Percentiles rank a stretch among this genome's conserved stretches.
These are phyloP conservation scores for Corylus heterophylla DNA, from an alignment of 306 rosid genomes.

Conservation along the genomic window DNA sequence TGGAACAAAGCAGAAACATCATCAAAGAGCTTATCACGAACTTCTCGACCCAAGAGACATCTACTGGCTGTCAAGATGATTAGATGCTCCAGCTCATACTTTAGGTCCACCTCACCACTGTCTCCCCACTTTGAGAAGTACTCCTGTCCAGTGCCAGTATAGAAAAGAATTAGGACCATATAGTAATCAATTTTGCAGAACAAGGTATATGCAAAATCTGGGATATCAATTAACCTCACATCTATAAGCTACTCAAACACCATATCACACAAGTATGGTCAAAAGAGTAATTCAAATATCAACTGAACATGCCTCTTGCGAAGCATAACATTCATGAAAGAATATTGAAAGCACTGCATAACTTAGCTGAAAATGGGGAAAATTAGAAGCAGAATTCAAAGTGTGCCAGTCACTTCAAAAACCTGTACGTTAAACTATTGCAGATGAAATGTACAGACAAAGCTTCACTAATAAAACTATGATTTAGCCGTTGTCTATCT, in stretches of 20 bases:
- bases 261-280: not conserved
- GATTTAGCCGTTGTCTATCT: not conserved
- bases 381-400: not conserved
- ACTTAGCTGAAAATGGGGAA: not conserved
- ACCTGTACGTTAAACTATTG: not conserved
- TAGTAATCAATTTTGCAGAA: not conserved
- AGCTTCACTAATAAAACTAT: not conserved
- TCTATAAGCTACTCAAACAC: not conserved
- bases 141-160: conserved; percentile 50
- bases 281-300: not conserved
- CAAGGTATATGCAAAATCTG: not conserved
- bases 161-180: not conserved
- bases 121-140: conserved; percentile 97
- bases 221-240: not conserved
- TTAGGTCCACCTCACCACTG: conserved; percentile 90
- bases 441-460: not conserved
- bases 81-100: conserved; percentile 93
- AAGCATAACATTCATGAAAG: not conserved
- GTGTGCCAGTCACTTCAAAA: not conserved
- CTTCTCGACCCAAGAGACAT: conserved; percentile 92
- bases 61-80: conserved; percentile 95
- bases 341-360: not conserved
- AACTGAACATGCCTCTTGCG: not conserved
- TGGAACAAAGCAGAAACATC: conserved; percentile 96
- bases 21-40: conserved; percentile 88